phyloP scores from a whole-genome alignment of 2,329 filamentous ascomycete species.

The Xylaria sp. region DNA sequence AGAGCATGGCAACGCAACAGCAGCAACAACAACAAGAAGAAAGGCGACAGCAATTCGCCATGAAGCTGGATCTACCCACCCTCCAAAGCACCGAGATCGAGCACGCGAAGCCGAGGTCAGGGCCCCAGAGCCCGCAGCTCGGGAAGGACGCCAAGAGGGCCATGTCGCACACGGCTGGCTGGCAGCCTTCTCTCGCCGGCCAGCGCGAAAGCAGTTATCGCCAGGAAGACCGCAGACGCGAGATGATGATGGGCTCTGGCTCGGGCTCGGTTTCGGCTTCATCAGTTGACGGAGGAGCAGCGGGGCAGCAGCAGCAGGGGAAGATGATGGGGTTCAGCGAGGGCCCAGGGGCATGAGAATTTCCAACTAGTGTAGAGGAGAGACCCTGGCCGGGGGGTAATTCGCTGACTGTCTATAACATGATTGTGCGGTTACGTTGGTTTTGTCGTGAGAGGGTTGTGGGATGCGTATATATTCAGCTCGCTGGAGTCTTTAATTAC shows the following conservation, averaged over 20 bases:
- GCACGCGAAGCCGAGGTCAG: slow-evolving; percentile 26
- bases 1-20: slow-evolving; percentile 14
- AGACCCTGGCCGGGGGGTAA: too few species aligned
- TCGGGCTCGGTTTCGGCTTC: slow-evolving; percentile 41
- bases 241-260: slow-evolving; percentile 57
- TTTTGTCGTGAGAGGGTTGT: neutral
- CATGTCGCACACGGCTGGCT: slow-evolving; percentile 54
- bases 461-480: too few species aligned
- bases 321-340: slow-evolving; percentile 53
- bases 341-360: too few species aligned
- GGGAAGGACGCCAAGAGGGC: slow-evolving; percentile 52
- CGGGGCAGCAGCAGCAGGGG: neutral
- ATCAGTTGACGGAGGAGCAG: neutral
- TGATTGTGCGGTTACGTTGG: neutral
- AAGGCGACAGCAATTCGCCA: neutral
- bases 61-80: slow-evolving; percentile 28
- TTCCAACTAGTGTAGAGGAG: neutral
- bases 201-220: slow-evolving; percentile 62
- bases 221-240: slow-evolving; percentile 65
- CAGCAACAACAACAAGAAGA: neutral
- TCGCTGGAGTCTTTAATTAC: too few species aligned
- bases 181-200: slow-evolving; percentile 60
- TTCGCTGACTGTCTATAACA: too few species aligned
- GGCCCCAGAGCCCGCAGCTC: slow-evolving; percentile 45
- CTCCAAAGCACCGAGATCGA: slow-evolving; percentile 24